phyloP scores from a whole-genome alignment of 495 filamentous ascomycete species.

The Geoglossum glabrum region DNA sequence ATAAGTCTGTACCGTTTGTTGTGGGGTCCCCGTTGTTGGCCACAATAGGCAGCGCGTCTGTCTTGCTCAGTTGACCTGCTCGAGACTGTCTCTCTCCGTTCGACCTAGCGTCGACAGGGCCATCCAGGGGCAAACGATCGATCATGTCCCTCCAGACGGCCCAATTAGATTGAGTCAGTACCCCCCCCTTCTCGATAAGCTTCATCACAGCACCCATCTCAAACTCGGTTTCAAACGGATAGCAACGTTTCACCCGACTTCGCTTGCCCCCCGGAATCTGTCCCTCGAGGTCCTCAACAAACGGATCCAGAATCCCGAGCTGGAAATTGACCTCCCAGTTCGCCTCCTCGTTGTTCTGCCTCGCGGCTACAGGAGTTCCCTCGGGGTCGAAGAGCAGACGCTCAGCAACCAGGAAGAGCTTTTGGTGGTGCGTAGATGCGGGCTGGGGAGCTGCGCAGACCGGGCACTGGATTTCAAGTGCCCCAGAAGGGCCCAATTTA shows the following conservation, averaged over 20 bases:
- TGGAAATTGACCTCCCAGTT: slow-evolving; percentile 11
- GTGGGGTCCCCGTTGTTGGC: neutral
- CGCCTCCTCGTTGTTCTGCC: slow-evolving; percentile 8
- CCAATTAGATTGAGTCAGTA: slow-evolving; percentile 6
- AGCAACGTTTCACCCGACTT: slow-evolving; percentile 6
- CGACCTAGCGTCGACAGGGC: neutral
- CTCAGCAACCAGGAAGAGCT: slow-evolving; percentile 11
- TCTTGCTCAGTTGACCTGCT: neutral
- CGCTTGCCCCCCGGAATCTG: slow-evolving; percentile 8
- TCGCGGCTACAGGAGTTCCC: neutral
- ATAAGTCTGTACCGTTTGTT: neutral
- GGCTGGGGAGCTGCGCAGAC: neutral
- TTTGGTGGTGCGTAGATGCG: slow-evolving; percentile 5
- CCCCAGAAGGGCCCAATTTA: neutral
- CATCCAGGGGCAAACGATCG: neutral
- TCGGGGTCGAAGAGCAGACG: slow-evolving; percentile 6
- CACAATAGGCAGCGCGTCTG: neutral
- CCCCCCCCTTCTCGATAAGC: slow-evolving; percentile 4
- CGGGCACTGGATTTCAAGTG: slow-evolving; percentile 3
- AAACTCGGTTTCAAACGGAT: slow-evolving; percentile 10
- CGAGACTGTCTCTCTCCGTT: neutral
- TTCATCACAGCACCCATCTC: slow-evolving; percentile 8
- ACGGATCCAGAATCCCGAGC: slow-evolving; percentile 8
- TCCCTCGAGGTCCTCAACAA: slow-evolving; percentile 5
- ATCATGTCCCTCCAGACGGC: slow-evolving; percentile 5